A percentile compares a stretch with the other conserved stretches of the same genome.
phyloP scores from a whole-genome alignment of 2,329 filamentous ascomycete species.

The Mariannaea elegans region DNA sequence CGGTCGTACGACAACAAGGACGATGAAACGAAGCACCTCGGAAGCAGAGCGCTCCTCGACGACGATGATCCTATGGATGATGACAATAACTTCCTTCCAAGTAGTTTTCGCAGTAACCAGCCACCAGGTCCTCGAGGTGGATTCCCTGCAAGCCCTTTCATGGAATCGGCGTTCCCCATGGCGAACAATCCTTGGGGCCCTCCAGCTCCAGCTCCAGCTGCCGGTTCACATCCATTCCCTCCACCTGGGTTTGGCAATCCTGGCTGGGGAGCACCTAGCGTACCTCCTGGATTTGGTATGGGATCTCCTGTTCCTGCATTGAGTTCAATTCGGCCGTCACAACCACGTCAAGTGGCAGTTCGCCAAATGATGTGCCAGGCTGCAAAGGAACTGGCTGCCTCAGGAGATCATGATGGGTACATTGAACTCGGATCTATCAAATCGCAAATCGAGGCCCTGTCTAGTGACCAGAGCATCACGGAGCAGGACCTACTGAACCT shows the following conservation, averaged over 20 bases:
- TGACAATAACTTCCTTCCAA: conserved; percentile 38
- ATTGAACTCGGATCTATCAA: conserved; percentile 75
- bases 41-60: conserved; percentile 87
- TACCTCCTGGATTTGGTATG: conserved; percentile 47
- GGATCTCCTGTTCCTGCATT: conserved; percentile 43
- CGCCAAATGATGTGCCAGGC: conserved; percentile 80
- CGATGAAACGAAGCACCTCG: conserved; percentile 82
- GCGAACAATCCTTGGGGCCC: conserved; percentile 54
- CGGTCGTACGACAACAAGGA: conserved; percentile 64
- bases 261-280: conserved; percentile 48
- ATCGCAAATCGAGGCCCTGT: conserved; percentile 68
- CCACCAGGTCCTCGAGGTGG: conserved; percentile 57
- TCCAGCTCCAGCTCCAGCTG: conserved; percentile 32
- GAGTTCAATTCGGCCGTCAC: conserved; percentile 48
- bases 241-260: conserved; percentile 58
- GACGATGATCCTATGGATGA: conserved; percentile 68
- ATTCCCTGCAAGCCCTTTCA: conserved; percentile 55
- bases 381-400: conserved; percentile 69
- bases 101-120: conserved; percentile 54
- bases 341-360: conserved; percentile 73
- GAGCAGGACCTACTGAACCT: conserved; percentile 80
- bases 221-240: conserved; percentile 49
- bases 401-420: conserved; percentile 66
- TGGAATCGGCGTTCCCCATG: conserved; percentile 52
- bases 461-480: conserved; percentile 47